Evolutionary conservation across 2,329 filamentous ascomycete genomes (phyloP).

Genomic region (Botryotinia narcissicola): DNA sequence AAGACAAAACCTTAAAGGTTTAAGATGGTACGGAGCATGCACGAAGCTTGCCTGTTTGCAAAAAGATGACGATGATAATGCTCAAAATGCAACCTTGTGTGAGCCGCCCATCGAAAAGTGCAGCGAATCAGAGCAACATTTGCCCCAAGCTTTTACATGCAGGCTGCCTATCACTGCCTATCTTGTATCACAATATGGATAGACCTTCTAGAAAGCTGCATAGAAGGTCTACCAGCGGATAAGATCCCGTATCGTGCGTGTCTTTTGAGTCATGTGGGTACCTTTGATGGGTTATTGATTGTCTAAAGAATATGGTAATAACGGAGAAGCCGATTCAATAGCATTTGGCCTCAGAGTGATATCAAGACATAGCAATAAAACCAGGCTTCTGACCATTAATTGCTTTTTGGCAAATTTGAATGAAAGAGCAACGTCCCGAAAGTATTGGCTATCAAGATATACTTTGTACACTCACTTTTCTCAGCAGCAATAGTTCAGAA

Average conservation of each 20-base stretch:
- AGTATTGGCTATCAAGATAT: not conserved
- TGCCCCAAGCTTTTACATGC: slow-evolving; percentile 11
- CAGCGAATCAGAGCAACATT: not conserved
- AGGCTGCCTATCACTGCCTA: not conserved
- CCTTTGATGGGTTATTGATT: not conserved
- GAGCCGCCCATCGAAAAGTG: not conserved
- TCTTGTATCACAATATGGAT: not conserved
- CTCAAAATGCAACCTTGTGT: not conserved
- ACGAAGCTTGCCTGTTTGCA: slow-evolving; percentile 2
- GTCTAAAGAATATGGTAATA: not conserved
- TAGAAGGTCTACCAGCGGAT: slow-evolving; percentile 8
- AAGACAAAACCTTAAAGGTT: not conserved
- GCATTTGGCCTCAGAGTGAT: not conserved
- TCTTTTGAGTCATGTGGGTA: slow-evolving; percentile 5
- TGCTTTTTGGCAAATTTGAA: not conserved
- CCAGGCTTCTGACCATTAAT: not conserved
- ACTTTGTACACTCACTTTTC: not conserved
- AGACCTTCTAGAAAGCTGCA: slow-evolving; percentile 8
- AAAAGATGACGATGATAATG: slow-evolving; percentile 7
- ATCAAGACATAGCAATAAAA: not conserved
- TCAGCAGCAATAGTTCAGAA: not conserved
- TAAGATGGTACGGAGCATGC: not conserved
- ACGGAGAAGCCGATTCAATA: slow-evolving; percentile 8
- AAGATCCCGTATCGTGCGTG: not conserved
- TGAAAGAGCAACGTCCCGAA: not conserved